These are phyloP conservation scores for Epichloe sibirici DNA, from an alignment of 2,329 filamentous ascomycete species.

Conservation along the genomic window DNA sequence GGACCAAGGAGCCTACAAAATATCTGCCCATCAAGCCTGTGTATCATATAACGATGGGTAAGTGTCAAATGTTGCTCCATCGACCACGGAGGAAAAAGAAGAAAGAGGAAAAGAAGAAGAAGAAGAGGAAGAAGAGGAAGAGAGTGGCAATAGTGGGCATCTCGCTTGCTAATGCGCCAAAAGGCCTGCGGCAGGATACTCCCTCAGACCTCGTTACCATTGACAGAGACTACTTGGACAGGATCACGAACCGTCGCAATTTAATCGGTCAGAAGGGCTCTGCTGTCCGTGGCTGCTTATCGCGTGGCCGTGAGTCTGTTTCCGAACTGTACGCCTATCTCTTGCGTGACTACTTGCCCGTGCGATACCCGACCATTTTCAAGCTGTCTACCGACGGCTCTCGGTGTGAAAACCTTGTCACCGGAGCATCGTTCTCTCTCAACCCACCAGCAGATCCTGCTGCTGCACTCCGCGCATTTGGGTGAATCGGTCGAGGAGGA, in stretches of 20 bases:
- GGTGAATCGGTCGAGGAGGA: conserved; percentile 44
- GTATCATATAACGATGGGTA: conserved; percentile 45
- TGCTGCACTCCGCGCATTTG: conserved; percentile 29
- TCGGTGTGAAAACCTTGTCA: conserved; percentile 28
- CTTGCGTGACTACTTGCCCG: conserved; percentile 33
- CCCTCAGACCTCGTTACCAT: conserved; percentile 41
- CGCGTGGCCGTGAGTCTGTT: conserved; percentile 28
- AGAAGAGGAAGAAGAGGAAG: no score
- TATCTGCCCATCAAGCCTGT: conserved; percentile 38
- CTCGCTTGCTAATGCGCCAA: background rate
- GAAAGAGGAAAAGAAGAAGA: no score
- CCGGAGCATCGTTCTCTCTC: conserved; percentile 18
- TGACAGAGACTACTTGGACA: conserved; percentile 35
- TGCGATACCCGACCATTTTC: conserved; percentile 37
- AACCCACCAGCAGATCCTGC: conserved; percentile 16
- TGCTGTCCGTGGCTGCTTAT: conserved; percentile 30
- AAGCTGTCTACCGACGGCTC: conserved; percentile 18
- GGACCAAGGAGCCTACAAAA: conserved; percentile 22
- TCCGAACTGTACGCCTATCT: conserved; percentile 37
- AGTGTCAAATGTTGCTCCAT: background rate
- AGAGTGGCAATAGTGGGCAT: no score
- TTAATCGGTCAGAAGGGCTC: conserved; percentile 26
- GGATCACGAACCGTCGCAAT: conserved; percentile 27
- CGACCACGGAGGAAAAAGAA: no score
- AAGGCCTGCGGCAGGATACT: conserved; percentile 31